These are phyloP conservation scores for Gossypium gossypioides DNA, from an alignment of 441 rosid genomes.

Conservation along the genomic window DNA sequence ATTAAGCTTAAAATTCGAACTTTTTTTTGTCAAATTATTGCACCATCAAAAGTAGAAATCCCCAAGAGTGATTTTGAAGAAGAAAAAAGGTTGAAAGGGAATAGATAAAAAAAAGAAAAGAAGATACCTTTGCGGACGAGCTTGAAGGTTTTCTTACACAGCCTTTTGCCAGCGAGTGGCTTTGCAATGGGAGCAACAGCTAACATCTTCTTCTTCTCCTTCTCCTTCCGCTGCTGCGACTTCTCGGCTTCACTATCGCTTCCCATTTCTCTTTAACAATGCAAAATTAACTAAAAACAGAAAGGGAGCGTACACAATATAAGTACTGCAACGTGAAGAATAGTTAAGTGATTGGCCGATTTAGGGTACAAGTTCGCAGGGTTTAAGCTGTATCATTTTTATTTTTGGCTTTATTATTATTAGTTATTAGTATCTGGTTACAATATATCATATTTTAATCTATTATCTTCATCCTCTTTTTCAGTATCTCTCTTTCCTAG, in stretches of 20 bases:
- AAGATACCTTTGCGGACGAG: slow-evolving; percentile 69
- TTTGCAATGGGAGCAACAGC: slow-evolving; percentile 82
- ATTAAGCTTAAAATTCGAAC: too few species aligned
- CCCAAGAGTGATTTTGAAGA: neutral
- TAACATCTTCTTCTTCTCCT: slow-evolving; percentile 46
- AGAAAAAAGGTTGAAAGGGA: neutral
- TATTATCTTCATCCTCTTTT: too few species aligned
- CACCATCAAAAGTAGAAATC: too few species aligned
- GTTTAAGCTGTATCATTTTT: neutral
- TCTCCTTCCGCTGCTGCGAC: slow-evolving; percentile 23
- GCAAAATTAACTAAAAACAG: neutral
- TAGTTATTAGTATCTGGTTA: too few species aligned
- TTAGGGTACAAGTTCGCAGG: slow-evolving; percentile 23
- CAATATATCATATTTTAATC: too few species aligned
- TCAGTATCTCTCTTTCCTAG: too few species aligned
- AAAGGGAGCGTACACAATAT: neutral
- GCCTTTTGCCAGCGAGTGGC: slow-evolving; percentile 88
- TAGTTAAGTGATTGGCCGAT: neutral
- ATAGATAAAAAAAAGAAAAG: too few species aligned
- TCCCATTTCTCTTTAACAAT: slow-evolving; percentile 15
- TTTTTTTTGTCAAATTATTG: too few species aligned
- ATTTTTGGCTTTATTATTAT: too few species aligned
- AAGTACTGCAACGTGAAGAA: neutral
- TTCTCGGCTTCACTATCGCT: slow-evolving; percentile 81
- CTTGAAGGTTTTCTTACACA: slow-evolving; percentile 73